These are phyloP conservation scores for Mucor plumbeus DNA, from an alignment of 371 early-diverging fungal species.

Conservation along the genomic window DNA sequence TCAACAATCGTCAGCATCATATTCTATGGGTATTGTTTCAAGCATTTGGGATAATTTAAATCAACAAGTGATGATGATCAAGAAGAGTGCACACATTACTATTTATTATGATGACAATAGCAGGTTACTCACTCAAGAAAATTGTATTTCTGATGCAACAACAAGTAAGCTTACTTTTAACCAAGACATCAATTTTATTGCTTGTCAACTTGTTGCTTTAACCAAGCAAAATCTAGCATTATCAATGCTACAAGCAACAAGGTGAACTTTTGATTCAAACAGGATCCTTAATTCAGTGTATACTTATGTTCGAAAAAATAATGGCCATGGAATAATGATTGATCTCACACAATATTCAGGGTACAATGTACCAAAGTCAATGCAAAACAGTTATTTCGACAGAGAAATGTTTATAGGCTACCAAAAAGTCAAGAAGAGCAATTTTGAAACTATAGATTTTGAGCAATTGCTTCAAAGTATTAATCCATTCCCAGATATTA, in stretches of 20 bases:
- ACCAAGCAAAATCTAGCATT: not conserved
- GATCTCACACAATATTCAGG: not conserved
- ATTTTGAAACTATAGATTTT: not conserved
- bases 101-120: not conserved
- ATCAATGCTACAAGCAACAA: not conserved
- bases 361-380: not conserved
- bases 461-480: not conserved
- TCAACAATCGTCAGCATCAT: not conserved
- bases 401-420: not conserved
- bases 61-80: not conserved
- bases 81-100: not conserved
- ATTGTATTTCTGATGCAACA: not conserved
- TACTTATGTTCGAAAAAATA: not conserved
- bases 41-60: not conserved
- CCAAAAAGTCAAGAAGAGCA: not conserved
- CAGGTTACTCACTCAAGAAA: not conserved
- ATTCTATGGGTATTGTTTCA: not conserved
- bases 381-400: not conserved
- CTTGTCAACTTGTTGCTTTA: not conserved
- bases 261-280: not conserved
- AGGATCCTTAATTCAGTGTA: not conserved
- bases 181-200: not conserved
- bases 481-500: not conserved
- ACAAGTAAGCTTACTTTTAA: not conserved
- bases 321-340: not conserved